Conservation (phyloP, 2,329 filamentous ascomycete genomes). For the Dactylellina cionopaga region DNA sequence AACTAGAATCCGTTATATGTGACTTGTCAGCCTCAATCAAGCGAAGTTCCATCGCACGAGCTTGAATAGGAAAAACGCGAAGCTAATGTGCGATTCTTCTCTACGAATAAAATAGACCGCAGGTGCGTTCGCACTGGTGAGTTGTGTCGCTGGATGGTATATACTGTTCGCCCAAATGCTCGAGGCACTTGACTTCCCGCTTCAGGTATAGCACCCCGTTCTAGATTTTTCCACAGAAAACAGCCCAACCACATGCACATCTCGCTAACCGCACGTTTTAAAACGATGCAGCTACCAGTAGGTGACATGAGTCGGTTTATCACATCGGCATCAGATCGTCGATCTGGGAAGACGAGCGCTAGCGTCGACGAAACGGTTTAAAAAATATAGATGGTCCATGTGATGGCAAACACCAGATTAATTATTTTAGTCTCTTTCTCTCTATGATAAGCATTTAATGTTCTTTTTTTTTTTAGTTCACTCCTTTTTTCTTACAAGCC, state of each 20-base stretch:
- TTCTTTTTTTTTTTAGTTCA: not conserved
- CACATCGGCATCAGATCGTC: constrained; percentile 31
- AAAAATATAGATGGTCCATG: not conserved
- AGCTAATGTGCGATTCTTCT: not conserved
- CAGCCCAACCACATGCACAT: not conserved
- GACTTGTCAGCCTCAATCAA: not conserved
- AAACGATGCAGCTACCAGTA: constrained; percentile 41
- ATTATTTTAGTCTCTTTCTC: not conserved
- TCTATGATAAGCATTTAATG: no score
- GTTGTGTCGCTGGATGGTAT: constrained; percentile 38
- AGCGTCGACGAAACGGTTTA: constrained; percentile 35
- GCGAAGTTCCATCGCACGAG: not conserved
- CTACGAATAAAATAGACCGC: constrained; percentile 9
- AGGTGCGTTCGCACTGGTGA: constrained; percentile 35
- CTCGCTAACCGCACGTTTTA: constrained; percentile 31
- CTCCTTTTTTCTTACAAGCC: not conserved
- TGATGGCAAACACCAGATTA: constrained; percentile 6
- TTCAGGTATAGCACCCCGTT: constrained; percentile 30
- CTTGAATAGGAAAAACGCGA: not conserved
- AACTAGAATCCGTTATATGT: no score
- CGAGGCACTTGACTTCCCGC: constrained; percentile 47
- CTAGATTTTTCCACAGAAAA: constrained; percentile 9
- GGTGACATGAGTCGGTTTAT: constrained; percentile 46
- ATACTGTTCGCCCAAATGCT: constrained; percentile 44
- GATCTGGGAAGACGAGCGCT: constrained; percentile 6